These are phyloP conservation scores for Crotalaria pallida DNA, from an alignment of 306 rosid species.

Conservation along the genomic window DNA sequence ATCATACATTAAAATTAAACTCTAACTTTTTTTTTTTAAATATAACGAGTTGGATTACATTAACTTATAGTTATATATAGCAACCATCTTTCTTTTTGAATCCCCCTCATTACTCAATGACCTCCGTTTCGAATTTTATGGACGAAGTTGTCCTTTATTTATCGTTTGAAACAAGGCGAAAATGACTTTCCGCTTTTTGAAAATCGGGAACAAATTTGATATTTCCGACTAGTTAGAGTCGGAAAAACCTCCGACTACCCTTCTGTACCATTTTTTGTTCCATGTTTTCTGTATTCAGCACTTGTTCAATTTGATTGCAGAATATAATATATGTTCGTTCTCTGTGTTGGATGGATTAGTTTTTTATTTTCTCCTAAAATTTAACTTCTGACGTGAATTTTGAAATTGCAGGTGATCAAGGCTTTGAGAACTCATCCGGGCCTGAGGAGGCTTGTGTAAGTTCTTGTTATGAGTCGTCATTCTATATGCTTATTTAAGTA, in stretches of 20 bases:
- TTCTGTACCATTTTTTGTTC: background rate
- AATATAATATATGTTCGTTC: background rate
- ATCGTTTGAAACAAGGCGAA: no score
- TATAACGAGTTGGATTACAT: no score
- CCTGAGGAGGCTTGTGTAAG: constrained; percentile 87
- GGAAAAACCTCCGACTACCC: no score
- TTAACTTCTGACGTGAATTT: constrained; percentile 17
- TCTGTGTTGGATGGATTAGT: background rate
- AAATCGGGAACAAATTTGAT: no score
- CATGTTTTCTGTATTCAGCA: background rate
- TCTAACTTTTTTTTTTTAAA: no score
- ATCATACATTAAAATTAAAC: no score
- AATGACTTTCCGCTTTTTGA: no score
- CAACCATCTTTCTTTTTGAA: background rate
- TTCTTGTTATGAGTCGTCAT: constrained; percentile 23
- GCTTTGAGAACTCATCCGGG: constrained; percentile 76
- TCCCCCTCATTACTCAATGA: no score
- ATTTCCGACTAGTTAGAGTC: no score
- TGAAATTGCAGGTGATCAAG: constrained; percentile 69
- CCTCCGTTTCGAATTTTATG: no score
- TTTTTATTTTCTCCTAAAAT: background rate
- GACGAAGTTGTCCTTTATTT: no score
- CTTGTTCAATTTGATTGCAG: background rate
- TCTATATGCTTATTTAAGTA: background rate
- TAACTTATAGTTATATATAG: background rate